Conservation (phyloP, 2,329 filamentous ascomycete genomes). For the Fusarium heterosporum region DNA sequence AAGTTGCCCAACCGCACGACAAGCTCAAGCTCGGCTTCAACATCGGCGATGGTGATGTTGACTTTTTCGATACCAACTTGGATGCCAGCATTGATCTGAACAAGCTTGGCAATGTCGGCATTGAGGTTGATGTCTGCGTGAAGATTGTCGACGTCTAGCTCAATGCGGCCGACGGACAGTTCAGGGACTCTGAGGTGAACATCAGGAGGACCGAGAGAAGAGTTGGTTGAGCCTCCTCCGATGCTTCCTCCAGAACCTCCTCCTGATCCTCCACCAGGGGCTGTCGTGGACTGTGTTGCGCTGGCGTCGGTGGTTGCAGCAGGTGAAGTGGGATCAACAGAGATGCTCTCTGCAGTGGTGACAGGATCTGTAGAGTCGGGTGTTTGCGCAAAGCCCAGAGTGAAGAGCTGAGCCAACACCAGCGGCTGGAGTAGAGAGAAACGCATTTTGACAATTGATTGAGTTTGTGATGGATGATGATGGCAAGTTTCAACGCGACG, state of each 20-base stretch:
- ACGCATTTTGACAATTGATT: constrained; percentile 11
- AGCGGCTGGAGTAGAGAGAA: constrained; percentile 14
- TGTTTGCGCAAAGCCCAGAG: constrained; percentile 15
- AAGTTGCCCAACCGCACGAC: constrained; percentile 23
- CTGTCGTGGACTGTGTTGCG: constrained; percentile 1
- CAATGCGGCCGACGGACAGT: constrained; percentile 28
- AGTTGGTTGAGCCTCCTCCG: constrained; percentile 6
- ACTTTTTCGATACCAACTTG: constrained; percentile 27
- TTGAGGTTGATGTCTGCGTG: constrained; percentile 34
- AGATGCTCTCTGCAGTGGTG: constrained; percentile 26
- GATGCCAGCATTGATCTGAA: constrained; percentile 26
- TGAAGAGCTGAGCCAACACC: constrained; percentile 13
- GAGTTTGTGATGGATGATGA: neutral
- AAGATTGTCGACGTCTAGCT: constrained; percentile 27
- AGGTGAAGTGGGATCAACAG: constrained; percentile 9
- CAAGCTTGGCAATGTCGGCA: constrained; percentile 20
- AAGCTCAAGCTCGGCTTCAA: constrained; percentile 28
- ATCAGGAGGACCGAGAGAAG: constrained; percentile 25
- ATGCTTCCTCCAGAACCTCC: neutral
- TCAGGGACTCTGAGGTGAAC: constrained; percentile 28
- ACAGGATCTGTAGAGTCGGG: constrained; percentile 25
- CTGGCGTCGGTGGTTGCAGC: neutral
- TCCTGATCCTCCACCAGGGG: neutral
- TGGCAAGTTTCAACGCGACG: neutral
- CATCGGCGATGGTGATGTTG: constrained; percentile 29